phyloP scores from a whole-genome alignment of 2,329 filamentous ascomycete species.

The Sporothrix dimorphospora region DNA sequence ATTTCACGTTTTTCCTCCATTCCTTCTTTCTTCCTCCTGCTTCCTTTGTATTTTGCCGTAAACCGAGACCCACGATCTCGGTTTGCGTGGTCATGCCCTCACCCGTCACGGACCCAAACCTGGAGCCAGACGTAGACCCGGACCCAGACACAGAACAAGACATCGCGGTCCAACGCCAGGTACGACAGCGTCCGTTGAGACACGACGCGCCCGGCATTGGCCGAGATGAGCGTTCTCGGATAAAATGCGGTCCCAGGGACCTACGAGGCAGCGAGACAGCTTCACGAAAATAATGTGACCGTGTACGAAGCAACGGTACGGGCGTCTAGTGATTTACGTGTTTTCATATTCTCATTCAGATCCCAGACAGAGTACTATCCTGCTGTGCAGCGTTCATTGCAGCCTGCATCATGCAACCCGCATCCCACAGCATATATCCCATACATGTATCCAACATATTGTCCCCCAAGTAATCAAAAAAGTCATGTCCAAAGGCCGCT shows the following conservation, averaged over 20 bases:
- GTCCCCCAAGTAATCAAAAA: background rate
- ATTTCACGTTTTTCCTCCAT: background rate
- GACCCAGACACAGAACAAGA: background rate
- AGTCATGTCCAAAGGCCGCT: background rate
- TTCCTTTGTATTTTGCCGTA: background rate
- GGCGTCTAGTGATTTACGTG: background rate
- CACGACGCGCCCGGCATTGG: background rate
- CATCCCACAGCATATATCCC: background rate
- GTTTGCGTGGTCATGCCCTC: background rate
- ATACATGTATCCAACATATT: background rate
- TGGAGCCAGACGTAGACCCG: too few species aligned
- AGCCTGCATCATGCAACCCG: too few species aligned
- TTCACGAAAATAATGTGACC: background rate
- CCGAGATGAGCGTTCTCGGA: constrained; percentile 16
- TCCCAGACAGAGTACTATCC: background rate
- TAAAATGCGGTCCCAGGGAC: constrained; percentile 7
- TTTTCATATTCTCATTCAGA: background rate
- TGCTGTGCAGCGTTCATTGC: background rate
- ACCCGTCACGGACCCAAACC: background rate
- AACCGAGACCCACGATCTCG: constrained; percentile 15
- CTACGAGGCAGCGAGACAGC: background rate
- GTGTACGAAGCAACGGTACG: background rate
- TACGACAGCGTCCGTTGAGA: background rate
- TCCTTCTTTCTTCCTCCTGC: background rate
- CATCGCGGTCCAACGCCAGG: background rate